A percentile compares a stretch with the other conserved stretches of the same genome.
These are phyloP conservation scores for Schwanniomyces occidentalis DNA, from an alignment of 805 yeast genomes.

Conservation along the genomic window DNA sequence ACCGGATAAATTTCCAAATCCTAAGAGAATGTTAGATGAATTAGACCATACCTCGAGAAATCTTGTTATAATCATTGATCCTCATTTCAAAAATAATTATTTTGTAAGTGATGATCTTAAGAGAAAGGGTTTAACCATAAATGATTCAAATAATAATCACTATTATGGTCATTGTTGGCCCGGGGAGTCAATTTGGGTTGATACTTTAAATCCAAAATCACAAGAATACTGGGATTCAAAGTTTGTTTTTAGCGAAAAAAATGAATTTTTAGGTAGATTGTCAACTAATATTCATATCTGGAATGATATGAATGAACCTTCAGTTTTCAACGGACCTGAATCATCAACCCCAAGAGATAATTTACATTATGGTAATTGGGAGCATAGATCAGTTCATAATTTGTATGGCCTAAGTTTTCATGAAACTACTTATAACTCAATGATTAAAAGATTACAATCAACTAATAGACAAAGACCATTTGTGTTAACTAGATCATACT, in stretches of 20 bases:
- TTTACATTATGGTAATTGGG: conserved; percentile 77
- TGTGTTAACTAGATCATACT: conserved; percentile 81
- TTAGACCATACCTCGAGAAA: conserved; percentile 76
- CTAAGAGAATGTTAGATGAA: conserved; percentile 61
- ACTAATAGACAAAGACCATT: conserved; percentile 71
- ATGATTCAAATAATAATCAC: conserved; percentile 44
- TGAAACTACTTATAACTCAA: conserved; percentile 73
- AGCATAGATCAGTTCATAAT: conserved; percentile 91
- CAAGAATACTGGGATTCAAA: conserved; percentile 59
- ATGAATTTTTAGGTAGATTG: conserved; percentile 40
- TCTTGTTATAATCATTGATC: conserved; percentile 84
- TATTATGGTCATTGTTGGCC: conserved; percentile 97
- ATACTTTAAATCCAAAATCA: conserved; percentile 68
- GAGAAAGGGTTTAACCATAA: conserved; percentile 46
- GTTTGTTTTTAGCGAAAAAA: conserved; percentile 45
- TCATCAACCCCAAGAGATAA: conserved; percentile 83
- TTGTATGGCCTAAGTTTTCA: conserved; percentile 78
- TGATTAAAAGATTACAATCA: conserved; percentile 49
- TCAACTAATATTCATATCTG: conserved; percentile 77
- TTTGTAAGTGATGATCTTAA: conserved; percentile 56
- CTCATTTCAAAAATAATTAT: conserved; percentile 80
- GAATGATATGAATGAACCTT: conserved; percentile 99
- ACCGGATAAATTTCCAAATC: conserved; percentile 68
- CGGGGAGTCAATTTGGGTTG: conserved; percentile 93
- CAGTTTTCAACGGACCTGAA: conserved; percentile 93